phyloP scores from a whole-genome alignment of 768 basidiomycete genomes.

The Lentinula raphanica region DNA sequence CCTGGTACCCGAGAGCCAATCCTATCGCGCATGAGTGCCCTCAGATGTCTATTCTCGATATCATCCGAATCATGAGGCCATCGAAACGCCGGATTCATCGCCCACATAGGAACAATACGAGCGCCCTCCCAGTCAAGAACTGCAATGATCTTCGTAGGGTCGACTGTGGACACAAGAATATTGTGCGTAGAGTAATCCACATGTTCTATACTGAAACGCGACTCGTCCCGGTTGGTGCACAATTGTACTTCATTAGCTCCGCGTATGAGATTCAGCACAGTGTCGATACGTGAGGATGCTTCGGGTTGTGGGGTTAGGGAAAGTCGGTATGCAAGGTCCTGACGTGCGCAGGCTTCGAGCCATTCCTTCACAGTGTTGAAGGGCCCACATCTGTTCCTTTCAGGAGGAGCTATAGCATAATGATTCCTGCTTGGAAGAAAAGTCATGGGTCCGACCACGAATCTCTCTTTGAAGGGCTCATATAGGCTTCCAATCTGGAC shows the following conservation, averaged over 20 bases:
- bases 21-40: not conserved
- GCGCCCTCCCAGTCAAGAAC: slow-evolving; percentile 7
- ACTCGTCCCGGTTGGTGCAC: not conserved
- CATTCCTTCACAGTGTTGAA: slow-evolving; percentile 4
- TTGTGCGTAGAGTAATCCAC: slow-evolving; percentile 6
- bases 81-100: slow-evolving; percentile 4
- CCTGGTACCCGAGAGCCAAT: not conserved
- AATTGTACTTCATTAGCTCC: not conserved
- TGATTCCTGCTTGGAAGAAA: not conserved
- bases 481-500: slow-evolving; percentile 9
- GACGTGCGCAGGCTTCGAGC: slow-evolving; percentile 7
- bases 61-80: slow-evolving; percentile 3
- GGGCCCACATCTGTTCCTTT: slow-evolving; percentile 9
- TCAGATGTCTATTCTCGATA: slow-evolving; percentile 1
- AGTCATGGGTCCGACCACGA: slow-evolving; percentile 10
- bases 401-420: slow-evolving; percentile 3
- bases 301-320: not conserved
- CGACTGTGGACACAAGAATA: not conserved
- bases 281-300: not conserved
- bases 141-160: not conserved
- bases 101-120: slow-evolving; percentile 7
- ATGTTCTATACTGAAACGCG: not conserved
- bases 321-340: slow-evolving; percentile 9
- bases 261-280: not conserved
- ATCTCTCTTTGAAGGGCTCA: not conserved